phyloP scores from a whole-genome alignment of 2,329 filamentous ascomycete species.

The Beauveria asiatica region DNA sequence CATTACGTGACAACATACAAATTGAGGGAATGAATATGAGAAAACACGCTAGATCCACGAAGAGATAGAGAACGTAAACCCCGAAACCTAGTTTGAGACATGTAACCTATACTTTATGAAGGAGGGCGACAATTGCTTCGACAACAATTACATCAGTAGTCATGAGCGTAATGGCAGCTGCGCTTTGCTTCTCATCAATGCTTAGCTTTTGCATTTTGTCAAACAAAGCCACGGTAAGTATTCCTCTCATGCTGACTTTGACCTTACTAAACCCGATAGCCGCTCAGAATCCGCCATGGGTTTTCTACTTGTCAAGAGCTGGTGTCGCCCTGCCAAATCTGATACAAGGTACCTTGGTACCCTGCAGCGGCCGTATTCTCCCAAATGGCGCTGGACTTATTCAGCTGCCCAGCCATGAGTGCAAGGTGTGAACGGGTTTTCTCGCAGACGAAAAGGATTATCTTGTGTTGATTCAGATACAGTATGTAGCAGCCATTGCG shows the following conservation, averaged over 20 bases:
- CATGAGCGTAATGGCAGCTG: neutral
- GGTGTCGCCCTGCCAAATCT: too few relatives aligned
- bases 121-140: neutral
- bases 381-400: neutral
- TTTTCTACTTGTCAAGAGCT: too few relatives aligned
- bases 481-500: constrained; percentile 4
- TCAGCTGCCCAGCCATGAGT: neutral
- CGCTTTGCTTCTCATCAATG: neutral
- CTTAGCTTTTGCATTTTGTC: neutral
- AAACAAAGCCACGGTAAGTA: neutral
- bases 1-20: neutral
- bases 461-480: neutral
- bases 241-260: neutral
- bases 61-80: neutral
- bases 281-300: too few relatives aligned
- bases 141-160: neutral
- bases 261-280: neutral
- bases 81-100: neutral
- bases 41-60: neutral
- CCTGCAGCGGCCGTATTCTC: neutral
- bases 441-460: constrained; percentile 1
- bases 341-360: too few relatives aligned
- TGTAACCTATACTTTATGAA: neutral
- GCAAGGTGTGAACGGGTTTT: neutral
- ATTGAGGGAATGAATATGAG: neutral